Conservation (phyloP, 176 grass and related monocot species). For the Canna indica region DNA sequence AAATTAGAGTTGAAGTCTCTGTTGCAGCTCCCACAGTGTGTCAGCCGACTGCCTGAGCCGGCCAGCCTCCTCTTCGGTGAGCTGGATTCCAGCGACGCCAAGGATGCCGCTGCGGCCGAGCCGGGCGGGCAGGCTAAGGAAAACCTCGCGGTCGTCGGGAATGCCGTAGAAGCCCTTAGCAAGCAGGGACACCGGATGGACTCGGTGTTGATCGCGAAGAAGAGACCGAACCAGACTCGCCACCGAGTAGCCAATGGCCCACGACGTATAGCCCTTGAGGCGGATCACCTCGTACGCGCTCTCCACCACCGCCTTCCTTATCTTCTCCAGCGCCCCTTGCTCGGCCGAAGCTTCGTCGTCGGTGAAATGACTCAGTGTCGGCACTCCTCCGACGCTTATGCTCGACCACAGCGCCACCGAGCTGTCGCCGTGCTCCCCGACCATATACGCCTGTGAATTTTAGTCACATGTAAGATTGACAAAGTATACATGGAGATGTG, state of each 20-base stretch:
- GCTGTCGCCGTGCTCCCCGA: constrained; percentile 20
- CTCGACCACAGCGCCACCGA: constrained; percentile 18
- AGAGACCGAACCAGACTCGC: constrained; percentile 7
- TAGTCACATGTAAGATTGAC: too few species aligned
- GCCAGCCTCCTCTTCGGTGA: too few species aligned
- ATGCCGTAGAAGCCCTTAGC: constrained; percentile 12
- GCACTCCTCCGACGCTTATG: constrained; percentile 14
- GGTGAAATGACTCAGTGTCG: neutral
- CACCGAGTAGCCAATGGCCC: constrained; percentile 18
- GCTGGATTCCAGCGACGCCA: too few species aligned
- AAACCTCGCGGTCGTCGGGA: neutral
- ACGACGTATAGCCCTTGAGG: constrained; percentile 14
- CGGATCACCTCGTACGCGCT: constrained; percentile 19
- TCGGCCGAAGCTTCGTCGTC: neutral
- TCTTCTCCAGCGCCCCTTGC: constrained; percentile 4
- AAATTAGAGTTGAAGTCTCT: too few species aligned
- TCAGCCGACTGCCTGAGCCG: constrained; percentile 2
- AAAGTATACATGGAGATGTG: too few species aligned
- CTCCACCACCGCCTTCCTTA: constrained; percentile 11
- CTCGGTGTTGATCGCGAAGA: constrained; percentile 10
- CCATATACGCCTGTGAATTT: constrained; percentile 7
- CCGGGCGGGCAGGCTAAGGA: constrained; percentile 12
- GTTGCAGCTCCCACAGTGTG: neutral
- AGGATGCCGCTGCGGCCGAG: constrained; percentile 10
- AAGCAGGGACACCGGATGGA: constrained; percentile 12